Conservation (phyloP, 106 monocot species). For the Gastrodia elata region DNA sequence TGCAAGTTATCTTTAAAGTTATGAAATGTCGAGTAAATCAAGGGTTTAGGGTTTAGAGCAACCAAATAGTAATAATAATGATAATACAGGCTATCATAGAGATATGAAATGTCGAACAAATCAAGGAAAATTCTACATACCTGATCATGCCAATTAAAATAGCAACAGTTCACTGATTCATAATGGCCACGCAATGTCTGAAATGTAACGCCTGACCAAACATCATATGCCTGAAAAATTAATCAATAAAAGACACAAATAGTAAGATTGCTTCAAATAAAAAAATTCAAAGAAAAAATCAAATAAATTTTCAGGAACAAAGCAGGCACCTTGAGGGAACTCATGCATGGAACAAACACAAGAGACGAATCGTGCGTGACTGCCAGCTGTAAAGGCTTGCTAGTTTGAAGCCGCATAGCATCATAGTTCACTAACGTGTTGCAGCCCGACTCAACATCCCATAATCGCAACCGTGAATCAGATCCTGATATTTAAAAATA, state of each 20-base stretch:
- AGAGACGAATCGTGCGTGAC: conserved; percentile 54
- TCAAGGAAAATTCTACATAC: conserved; percentile 18
- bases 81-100: background rate
- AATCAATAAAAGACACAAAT: background rate
- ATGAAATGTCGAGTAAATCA: background rate
- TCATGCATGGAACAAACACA: conserved; percentile 89
- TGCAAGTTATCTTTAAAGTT: too few relatives aligned
- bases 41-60: too few relatives aligned
- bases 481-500: conserved; percentile 42
- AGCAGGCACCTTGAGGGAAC: conserved; percentile 46
- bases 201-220: conserved; percentile 59
- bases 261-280: background rate
- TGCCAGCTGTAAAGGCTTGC: conserved; percentile 62
- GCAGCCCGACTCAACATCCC: conserved; percentile 91
- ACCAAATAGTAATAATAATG: too few relatives aligned
- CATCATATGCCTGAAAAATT: conserved; percentile 57
- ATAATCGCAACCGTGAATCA: conserved; percentile 77
- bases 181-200: conserved; percentile 73
- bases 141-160: conserved; percentile 60
- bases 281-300: background rate
- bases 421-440: conserved; percentile 91
- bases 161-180: conserved; percentile 79
- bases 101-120: background rate
- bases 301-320: conserved; percentile 1
- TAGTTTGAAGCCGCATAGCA: conserved; percentile 59